A percentile compares a stretch with the other conserved stretches of the same genome.
These are phyloP conservation scores for Lobosporangium transversale DNA, from an alignment of 192 early-diverging fungal species.

Conservation along the genomic window DNA sequence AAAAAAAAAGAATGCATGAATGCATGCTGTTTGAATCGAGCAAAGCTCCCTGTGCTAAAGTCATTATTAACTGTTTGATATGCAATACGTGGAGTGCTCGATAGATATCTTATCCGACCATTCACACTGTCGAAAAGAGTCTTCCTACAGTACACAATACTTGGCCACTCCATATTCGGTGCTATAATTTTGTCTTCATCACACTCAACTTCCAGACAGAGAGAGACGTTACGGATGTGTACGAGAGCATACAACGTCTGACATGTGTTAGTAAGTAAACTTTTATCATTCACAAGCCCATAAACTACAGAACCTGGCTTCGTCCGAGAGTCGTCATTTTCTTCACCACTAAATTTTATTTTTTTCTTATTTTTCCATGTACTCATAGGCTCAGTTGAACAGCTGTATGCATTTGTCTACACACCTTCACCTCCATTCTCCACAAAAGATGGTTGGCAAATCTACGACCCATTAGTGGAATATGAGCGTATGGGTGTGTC, in stretches of 20 bases:
- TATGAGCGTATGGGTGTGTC: constrained; percentile 89
- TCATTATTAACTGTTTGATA: background rate
- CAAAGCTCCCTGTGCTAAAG: no score
- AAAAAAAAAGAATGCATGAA: no score
- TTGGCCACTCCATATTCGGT: constrained; percentile 70
- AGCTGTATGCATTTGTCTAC: constrained; percentile 85
- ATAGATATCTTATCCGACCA: constrained; percentile 85
- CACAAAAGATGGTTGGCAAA: constrained; percentile 67
- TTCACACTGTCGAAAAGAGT: constrained; percentile 83
- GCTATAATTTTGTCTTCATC: constrained; percentile 86
- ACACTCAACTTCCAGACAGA: constrained; percentile 75
- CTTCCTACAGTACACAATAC: constrained; percentile 55
- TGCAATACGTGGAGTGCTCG: background rate
- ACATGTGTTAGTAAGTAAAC: constrained; percentile 78
- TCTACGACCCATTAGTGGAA: constrained; percentile 82
- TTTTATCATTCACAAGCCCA: no score
- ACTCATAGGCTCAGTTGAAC: constrained; percentile 67
- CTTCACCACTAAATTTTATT: background rate
- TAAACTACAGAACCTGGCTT: no score
- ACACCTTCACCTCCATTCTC: constrained; percentile 57
- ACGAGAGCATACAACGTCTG: constrained; percentile 79
- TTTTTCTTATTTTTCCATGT: background rate
- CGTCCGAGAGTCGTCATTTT: no score
- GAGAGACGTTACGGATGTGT: constrained; percentile 77
- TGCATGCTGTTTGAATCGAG: no score